Evolutionary conservation across 78 protist species (phyloP), one percentile per base, ranked within the genome.

Genomic region (slime mould (Dictyostelium discoideum)): DNA sequence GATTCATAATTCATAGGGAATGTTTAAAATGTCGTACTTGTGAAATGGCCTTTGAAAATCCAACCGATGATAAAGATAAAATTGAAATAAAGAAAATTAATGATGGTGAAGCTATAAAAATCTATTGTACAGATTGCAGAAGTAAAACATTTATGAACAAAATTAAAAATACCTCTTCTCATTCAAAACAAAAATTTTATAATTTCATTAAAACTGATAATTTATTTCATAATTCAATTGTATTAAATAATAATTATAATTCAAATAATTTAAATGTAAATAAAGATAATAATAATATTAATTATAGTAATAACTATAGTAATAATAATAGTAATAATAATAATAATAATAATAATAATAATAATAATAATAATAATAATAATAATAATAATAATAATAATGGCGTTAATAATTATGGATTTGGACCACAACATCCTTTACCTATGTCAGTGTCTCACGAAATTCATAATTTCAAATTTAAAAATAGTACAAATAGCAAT

Each of bases 111-210:
- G 37, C 87, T 3, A 73, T 90, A 3, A 84, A 90, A 37, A 44
- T 82, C 5, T 90, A 90, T 50, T 90, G 94, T 20, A 77, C 94
- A 1, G 94, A 90, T 20, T 90, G 94, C 13, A 81, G 87, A 40
- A 65, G 83, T 29, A 80, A 67, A 40, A 86, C 92, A 5, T 90
- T 90, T 24, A 67, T 90, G 54, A 73, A 82, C 87, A 90, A 90
- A 79, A 40, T 88, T 37, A 88, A 88, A 67, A 80, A 44, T 20
- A 24, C 85, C 2, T 88, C 93, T 9, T 26, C 44, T 10, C 50
- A 85, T 22, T 76, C 83, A 44, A 86, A 86, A 44, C 79, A 29
- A 72, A 86, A 86, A 72, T 24, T 86, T 24, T 86, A 86, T 57
- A 24, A 37, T 14, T 76, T 86, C 22, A 72, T 86, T 54, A 86